These are phyloP conservation scores for Pleurotus salmoneostramineus DNA, from an alignment of 768 basidiomycete genomes.

Conservation along the genomic window DNA sequence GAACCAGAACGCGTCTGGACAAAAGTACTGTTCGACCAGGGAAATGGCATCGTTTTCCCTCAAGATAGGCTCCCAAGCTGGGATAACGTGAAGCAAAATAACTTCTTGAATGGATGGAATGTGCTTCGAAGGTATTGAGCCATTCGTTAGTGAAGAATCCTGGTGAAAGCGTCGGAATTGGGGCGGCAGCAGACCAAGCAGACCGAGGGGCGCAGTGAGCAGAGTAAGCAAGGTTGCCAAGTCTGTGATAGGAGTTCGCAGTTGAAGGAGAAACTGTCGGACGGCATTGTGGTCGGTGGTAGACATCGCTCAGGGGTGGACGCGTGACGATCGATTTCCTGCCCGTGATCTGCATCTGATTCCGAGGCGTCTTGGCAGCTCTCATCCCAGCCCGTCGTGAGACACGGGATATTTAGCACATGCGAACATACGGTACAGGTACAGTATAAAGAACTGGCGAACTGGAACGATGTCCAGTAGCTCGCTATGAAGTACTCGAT, in stretches of 20 bases:
- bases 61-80: slow-evolving; percentile 63
- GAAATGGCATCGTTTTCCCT: slow-evolving; percentile 38
- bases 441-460: no score
- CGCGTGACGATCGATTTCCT: not conserved
- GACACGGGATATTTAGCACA: not conserved
- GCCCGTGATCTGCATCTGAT: not conserved
- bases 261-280: slow-evolving; percentile 36
- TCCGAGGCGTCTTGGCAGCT: no score
- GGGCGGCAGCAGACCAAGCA: slow-evolving; percentile 56
- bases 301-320: not conserved
- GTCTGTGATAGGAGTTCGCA: slow-evolving; percentile 46
- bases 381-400: not conserved
- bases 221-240: slow-evolving; percentile 49
- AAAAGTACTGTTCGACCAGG: slow-evolving; percentile 69
- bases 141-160: slow-evolving; percentile 26
- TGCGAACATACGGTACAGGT: no score
- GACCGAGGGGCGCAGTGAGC: slow-evolving; percentile 55
- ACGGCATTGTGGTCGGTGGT: slow-evolving; percentile 16
- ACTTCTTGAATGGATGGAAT: slow-evolving; percentile 59
- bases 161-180: slow-evolving; percentile 42
- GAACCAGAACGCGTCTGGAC: slow-evolving; percentile 58
- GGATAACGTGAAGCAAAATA: slow-evolving; percentile 60
- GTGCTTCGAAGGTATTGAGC: slow-evolving; percentile 32
- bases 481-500: not conserved
- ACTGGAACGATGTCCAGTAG: no score